Base-by-base conservation (phyloP, 345 rosid species). In the Combretum micranthum region DNA sequence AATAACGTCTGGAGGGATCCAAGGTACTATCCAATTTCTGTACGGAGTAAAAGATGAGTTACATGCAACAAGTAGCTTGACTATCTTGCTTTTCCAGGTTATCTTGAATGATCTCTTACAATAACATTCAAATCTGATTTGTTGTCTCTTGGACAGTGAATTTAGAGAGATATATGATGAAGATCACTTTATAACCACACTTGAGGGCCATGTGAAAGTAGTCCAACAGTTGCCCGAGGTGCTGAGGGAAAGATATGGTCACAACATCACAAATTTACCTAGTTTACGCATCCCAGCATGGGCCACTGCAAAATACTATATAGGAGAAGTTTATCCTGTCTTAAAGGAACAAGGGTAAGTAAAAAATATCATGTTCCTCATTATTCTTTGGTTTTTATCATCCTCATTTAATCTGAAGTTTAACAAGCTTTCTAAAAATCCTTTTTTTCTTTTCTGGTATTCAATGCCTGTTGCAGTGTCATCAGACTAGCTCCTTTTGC, bases 401-500 rank as follows among this genome's bases (percentile, higher is more conserved):
- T 61, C 22, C 39, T 5, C 44, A 4, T 37, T 12, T 25, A 45
- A 13, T 39, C 19, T n/a, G 26, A 22, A 4, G 51, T 20, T n/a
- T 44, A 8, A 46, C 8, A 42, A 21, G 15, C 12, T n/a, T 46
- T 13, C n/a, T 46, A 20, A 13, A 37, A 26, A 37, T 37, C 57
- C n/a, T n/a, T n/a, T n/a, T n/a, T n/a, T n/a, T 26, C 22, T 54
- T 32, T 25, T 53, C 6, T 17, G 45, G 21, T n/a, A n/a, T 17
- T 52, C 26, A 42, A 52, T 44, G 19, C 70, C 56, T 46, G 17
- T 61, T 75, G 74, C 81, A 92, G 98, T 80, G 93, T 86, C 63
- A 70, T 92, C 55, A 87, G 86, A 46, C 74, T 92, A 25, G 72
- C 89, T n/a, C 95, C 98, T 3, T 92, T 92, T 62, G 96, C 98